A percentile compares a stretch with the other conserved stretches of the same genome.
phyloP scores from a whole-genome alignment of 2,329 filamentous ascomycete species.

The Setomelanomma holmii region DNA sequence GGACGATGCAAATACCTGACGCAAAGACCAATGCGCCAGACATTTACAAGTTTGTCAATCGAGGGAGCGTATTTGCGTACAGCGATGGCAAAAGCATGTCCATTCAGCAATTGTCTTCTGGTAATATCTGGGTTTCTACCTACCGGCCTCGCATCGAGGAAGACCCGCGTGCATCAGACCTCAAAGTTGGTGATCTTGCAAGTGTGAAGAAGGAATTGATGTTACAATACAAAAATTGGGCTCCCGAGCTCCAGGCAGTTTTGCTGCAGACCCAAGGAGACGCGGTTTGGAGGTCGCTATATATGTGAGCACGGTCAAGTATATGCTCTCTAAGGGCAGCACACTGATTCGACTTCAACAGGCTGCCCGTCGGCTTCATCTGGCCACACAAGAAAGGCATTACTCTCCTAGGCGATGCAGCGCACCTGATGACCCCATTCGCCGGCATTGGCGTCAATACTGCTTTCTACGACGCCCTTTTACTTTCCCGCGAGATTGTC shows the following conservation, averaged over 20 bases:
- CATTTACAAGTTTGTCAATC: constrained; percentile 43
- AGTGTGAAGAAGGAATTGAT: constrained; percentile 24
- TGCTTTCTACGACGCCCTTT: constrained; percentile 45
- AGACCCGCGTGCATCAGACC: constrained; percentile 27
- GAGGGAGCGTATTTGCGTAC: constrained; percentile 41
- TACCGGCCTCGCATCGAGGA: constrained; percentile 31
- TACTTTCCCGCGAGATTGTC: constrained; percentile 44
- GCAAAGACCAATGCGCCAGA: constrained; percentile 33
- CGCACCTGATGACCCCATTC: constrained; percentile 50
- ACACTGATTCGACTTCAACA: too few relatives aligned
- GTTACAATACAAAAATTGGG: constrained; percentile 39
- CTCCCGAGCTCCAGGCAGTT: constrained; percentile 32
- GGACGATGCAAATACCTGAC: constrained; percentile 38
- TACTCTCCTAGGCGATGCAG: constrained; percentile 52
- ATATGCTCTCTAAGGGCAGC: too few relatives aligned
- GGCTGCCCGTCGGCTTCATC: constrained; percentile 45
- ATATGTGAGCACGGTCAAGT: constrained; percentile 38
- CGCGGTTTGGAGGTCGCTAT: constrained; percentile 37
- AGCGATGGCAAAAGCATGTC: constrained; percentile 35
- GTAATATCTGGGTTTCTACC: constrained; percentile 34
- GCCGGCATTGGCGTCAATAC: constrained; percentile 50
- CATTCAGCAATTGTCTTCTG: constrained; percentile 46
- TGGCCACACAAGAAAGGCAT: constrained; percentile 48
- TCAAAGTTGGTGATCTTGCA: constrained; percentile 27
- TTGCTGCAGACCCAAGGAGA: constrained; percentile 31